Base-by-base conservation (phyloP, 2,329 filamentous ascomycete genomes). In the Pseudogymnoascus sp. region DNA sequence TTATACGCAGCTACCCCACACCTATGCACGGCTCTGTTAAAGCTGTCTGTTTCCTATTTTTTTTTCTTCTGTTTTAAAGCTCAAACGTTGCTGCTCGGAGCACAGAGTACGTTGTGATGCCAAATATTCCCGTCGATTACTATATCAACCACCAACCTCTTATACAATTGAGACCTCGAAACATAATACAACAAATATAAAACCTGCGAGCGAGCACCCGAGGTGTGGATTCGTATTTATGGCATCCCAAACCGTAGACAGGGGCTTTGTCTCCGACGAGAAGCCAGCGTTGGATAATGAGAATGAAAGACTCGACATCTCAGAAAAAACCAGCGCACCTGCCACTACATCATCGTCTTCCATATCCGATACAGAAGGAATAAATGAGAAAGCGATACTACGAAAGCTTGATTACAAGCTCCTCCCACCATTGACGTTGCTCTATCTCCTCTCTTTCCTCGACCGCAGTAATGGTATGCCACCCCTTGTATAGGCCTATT, bases 351-450 rank as follows among this genome's bases (percentile, higher is more conserved):
- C 58, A 25, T 41, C 35, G 8, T 37, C 36, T 35, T 60, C 58
- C n/a, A 33, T 41, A 37, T 41, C 35, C 12, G 38, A 61, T 9
- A 14, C 11, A 33, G 43, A 57, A 22, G 66, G 63, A 0, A 69
- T 87, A 33, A 80, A 82, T 60, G 85, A 88, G 67, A 81, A 77
- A 39, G 74, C 76, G 0, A 73, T 89, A 1, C 67, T 89, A 6
- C 76, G 85, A 8, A 88, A 82, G 63, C 67, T 85, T 12, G 82
- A 85, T 63, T 64, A 70, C 3, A 74, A 76, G 50, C 72, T 85
- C 3, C 70, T 85, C 0, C 83, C 82, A 0, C 78, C 80, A 0
- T 77, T 85, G 1, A 81, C 81, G 0, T 67, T 84, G 2, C 65
- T 85, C 9, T 85, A 85, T 65, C 69, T 85, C 5, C 68, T 84